Base-by-base conservation (phyloP, 352 stramenopile species). In the Thalassiosira oceanica region DNA sequence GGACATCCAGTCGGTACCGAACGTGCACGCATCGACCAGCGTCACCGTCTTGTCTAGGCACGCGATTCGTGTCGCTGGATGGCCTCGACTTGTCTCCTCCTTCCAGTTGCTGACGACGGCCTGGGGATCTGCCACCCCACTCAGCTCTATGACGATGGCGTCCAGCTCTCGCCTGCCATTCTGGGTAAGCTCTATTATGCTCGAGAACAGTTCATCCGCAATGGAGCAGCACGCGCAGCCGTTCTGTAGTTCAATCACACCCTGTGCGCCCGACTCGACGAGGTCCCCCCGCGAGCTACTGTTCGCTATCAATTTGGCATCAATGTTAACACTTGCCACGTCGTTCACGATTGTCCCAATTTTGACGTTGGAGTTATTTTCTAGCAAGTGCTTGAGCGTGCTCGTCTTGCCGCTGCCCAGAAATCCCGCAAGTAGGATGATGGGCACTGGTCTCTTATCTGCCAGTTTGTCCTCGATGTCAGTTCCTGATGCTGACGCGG, bases 361-460 rank as follows among this genome's bases (percentile, higher is more conserved):
- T 29, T 77, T 75, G 1, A 86, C 35, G 1, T 65, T 66, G 18
- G 83, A 60, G 1, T 68, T 83, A 33, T 88, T 91, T 63, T 97
- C 86, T 5, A 98, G 72, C 31, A 98, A 83, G 72, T 97, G 87
- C 66, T 96, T 91, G 29, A 98, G 70, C 23, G 96, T 84, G 2
- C 92, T 96, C 1, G 94, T 97, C 74, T 98, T 98, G 28, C 94
- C 94, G 46, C 86, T 91, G n/a, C 94, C 94, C 7, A 97, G 79
- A 55, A 98, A 97, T 1, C 94, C 94, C 3, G 88, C 93, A 13
- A 98, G 80, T 4, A 98, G 82, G 11, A 93, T 97, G n/a, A 97
- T 93, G 5, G 93, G 94, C 48, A 97, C 61, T 15, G 55, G 60
- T 28, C 43, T 62, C 20, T 48, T 46, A 24, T 37, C 33, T 7